Evolutionary conservation across 352 stramenopile genomes (phyloP).

Genomic region (Phytophthora sansomeana): DNA sequence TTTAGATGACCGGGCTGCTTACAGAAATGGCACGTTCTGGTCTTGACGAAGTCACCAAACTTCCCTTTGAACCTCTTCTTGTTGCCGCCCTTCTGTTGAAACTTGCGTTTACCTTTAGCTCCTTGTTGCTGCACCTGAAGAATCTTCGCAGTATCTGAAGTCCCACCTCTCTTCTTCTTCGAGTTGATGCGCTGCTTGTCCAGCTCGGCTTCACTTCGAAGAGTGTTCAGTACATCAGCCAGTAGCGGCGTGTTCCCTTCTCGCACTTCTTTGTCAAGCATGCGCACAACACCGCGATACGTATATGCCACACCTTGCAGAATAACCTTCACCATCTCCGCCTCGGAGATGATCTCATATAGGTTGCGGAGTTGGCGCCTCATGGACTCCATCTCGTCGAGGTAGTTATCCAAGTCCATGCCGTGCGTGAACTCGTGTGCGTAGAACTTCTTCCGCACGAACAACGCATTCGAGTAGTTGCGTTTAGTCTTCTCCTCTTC

Average conservation of each 20-base stretch:
- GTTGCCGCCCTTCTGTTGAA: neutral
- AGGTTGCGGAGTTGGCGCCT: neutral
- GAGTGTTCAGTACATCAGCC: neutral
- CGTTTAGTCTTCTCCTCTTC: too few relatives aligned
- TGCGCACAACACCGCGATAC: neutral
- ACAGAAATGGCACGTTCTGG: neutral
- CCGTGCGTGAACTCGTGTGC: too few relatives aligned
- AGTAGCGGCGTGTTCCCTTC: neutral
- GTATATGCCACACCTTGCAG: neutral
- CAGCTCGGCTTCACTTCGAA: neutral
- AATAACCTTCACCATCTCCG: slow-evolving; percentile 3
- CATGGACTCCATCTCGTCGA: too few relatives aligned
- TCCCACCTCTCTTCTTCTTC: neutral
- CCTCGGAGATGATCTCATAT: neutral
- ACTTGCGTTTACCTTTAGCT: neutral
- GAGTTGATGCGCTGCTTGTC: neutral
- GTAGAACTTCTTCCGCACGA: too few relatives aligned
- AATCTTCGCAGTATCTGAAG: neutral
- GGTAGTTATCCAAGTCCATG: too few relatives aligned
- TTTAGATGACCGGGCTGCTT: neutral
- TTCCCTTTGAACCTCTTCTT: neutral
- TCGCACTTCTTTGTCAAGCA: neutral
- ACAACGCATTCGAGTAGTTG: too few relatives aligned
- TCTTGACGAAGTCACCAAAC: too few relatives aligned
- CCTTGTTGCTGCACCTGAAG: neutral